A percentile compares a stretch with the other conserved stretches of the same genome.
These are phyloP conservation scores for Diaporthe ilicicola DNA, from an alignment of 2,329 filamentous ascomycete species.

Conservation along the genomic window DNA sequence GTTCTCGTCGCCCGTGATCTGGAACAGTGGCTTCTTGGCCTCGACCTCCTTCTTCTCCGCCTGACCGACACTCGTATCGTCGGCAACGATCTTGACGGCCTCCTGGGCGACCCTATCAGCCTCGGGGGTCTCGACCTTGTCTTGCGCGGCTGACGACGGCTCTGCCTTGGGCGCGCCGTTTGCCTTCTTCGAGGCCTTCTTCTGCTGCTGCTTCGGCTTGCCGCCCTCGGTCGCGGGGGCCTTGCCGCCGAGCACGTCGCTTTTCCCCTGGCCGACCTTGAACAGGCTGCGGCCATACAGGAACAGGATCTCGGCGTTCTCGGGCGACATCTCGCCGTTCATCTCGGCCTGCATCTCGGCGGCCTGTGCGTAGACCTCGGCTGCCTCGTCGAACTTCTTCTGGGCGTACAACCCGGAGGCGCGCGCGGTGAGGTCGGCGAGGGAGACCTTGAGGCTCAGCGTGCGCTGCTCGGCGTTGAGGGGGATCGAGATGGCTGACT, in stretches of 20 bases:
- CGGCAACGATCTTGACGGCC: conserved; percentile 53
- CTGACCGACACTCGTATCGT: conserved; percentile 50
- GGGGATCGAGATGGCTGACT: conserved; percentile 37
- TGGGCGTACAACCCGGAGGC: conserved; percentile 87
- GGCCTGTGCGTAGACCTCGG: conserved; percentile 88
- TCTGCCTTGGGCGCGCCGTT: conserved; percentile 47
- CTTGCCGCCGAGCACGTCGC: conserved; percentile 89
- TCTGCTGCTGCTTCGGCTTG: conserved; percentile 61
- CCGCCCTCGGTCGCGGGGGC: conserved; percentile 66
- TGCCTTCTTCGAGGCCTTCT: conserved; percentile 57
- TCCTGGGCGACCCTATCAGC: conserved; percentile 56
- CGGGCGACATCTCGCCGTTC: conserved; percentile 89
- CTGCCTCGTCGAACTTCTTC: conserved; percentile 86
- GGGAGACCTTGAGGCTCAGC: conserved; percentile 63
- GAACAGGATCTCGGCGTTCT: conserved; percentile 94
- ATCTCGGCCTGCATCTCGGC: conserved; percentile 89
- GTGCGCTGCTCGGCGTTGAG: conserved; percentile 45
- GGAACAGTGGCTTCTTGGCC: conserved; percentile 81
- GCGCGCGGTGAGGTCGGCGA: conserved; percentile 81
- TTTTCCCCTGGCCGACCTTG: conserved; percentile 92
- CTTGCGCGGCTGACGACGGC: conserved; percentile 33
- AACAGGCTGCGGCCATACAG: conserved; percentile 94
- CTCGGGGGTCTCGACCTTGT: conserved; percentile 38
- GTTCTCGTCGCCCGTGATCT: conserved; percentile 94
- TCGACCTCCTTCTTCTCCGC: conserved; percentile 50